A percentile compares a stretch with the other conserved stretches of the same genome.
Evolutionary conservation across 768 basidiomycete genomes (phyloP).

Genomic region (Russula earlei): DNA sequence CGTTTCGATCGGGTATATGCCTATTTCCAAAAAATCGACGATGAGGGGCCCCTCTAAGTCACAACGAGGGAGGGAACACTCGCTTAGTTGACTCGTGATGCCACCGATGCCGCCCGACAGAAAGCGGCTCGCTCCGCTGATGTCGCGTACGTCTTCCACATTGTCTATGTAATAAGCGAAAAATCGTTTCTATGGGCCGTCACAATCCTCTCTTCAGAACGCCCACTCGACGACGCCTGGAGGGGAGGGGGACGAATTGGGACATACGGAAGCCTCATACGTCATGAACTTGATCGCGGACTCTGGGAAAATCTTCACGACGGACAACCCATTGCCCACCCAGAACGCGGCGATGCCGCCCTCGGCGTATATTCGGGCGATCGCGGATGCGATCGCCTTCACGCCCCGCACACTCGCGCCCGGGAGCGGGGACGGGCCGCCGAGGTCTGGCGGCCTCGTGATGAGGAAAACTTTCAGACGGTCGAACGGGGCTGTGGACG

Average conservation of each 20-base stretch:
- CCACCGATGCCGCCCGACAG: conserved; percentile 94
- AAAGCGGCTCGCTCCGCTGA: conserved; percentile 89
- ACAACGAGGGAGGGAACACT: conserved; percentile 25
- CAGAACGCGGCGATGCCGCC: conserved; percentile 89
- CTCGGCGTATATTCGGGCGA: conserved; percentile 77
- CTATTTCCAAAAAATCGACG: conserved; percentile 33
- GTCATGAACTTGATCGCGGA: conserved; percentile 97
- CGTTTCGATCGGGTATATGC: conserved; percentile 95
- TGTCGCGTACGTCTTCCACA: conserved; percentile 59
- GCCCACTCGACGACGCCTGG: neutral
- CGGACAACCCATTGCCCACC: conserved; percentile 94
- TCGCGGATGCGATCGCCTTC: conserved; percentile 60
- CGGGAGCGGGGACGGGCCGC: conserved; percentile 39
- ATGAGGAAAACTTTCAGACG: conserved; percentile 94
- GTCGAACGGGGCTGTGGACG: conserved; percentile 96
- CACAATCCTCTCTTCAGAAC: neutral
- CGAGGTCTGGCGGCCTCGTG: conserved; percentile 71
- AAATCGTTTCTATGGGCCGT: conserved; percentile 65
- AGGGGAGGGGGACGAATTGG: conserved; percentile 7
- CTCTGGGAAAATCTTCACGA: conserved; percentile 94
- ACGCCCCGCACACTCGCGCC: conserved; percentile 42
- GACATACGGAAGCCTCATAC: conserved; percentile 82
- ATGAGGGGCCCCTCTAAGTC: conserved; percentile 8
- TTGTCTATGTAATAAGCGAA: conserved; percentile 89
- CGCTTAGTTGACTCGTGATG: conserved; percentile 84